Percentiles rank a stretch among this genome's conserved stretches.
Evolutionary conservation across 169 alveolate genomes (phyloP).

Genomic region (Perkinsus olseni): DNA sequence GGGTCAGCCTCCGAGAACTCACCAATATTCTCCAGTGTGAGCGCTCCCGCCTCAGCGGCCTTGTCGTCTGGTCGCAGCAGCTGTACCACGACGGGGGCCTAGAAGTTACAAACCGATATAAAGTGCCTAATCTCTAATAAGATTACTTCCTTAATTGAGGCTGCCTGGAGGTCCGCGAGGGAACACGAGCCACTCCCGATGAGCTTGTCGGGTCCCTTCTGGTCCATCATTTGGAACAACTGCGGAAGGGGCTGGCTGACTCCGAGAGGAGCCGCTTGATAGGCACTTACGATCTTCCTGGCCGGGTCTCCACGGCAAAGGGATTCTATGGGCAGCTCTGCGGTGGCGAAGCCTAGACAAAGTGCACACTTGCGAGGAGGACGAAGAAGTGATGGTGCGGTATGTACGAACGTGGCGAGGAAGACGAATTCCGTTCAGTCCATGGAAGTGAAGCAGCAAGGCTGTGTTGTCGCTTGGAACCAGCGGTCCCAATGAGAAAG

Average conservation of each 20-base stretch:
- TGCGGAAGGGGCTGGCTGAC: background rate
- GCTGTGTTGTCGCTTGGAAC: no score
- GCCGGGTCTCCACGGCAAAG: constrained; percentile 2
- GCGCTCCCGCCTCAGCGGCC: background rate
- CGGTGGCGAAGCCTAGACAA: background rate
- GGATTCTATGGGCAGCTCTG: background rate
- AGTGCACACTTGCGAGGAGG: background rate
- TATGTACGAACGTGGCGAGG: no score
- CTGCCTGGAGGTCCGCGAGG: background rate
- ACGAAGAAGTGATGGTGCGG: no score
- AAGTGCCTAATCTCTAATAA: no score
- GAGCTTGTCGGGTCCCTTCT: constrained; percentile 4
- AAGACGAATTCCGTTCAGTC: no score
- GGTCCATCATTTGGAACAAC: background rate
- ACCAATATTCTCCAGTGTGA: background rate
- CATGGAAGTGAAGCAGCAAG: no score
- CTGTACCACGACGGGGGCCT: background rate
- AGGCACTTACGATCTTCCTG: background rate
- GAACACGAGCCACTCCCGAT: background rate
- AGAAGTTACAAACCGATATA: no score
- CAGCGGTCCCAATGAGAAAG: no score
- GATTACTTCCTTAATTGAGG: background rate
- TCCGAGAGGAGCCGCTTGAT: background rate
- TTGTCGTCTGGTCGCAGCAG: background rate
- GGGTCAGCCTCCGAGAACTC: background rate